phyloP scores from a whole-genome alignment of 768 basidiomycete genomes.

The Termitomyces sp. region DNA sequence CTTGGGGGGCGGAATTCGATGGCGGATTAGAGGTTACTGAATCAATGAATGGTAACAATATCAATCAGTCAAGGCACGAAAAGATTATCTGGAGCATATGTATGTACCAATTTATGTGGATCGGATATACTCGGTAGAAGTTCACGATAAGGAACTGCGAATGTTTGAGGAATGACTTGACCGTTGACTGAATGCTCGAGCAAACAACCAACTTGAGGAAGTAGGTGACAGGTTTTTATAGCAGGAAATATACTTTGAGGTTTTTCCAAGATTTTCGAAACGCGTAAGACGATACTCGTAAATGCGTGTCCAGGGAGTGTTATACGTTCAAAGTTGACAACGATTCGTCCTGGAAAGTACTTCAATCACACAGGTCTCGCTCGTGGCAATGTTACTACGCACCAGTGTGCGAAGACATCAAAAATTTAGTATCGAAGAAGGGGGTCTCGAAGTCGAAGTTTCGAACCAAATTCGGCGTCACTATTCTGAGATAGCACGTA shows the following conservation, averaged over 20 bases:
- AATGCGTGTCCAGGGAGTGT: background rate
- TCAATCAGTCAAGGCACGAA: background rate
- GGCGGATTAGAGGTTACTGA: background rate
- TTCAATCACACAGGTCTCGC: background rate
- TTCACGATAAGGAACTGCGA: background rate
- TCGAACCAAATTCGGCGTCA: background rate
- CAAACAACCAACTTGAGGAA: background rate
- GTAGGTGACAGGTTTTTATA: background rate
- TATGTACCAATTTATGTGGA: background rate
- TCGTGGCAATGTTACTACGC: background rate
- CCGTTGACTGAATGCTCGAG: background rate
- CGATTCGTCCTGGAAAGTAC: background rate
- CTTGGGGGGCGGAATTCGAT: background rate
- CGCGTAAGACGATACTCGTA: background rate
- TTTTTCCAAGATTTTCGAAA: background rate
- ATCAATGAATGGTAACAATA: background rate
- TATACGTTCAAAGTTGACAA: background rate
- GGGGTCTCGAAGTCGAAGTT: background rate
- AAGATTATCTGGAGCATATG: too few species aligned
- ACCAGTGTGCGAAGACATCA: background rate
- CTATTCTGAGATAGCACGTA: background rate
- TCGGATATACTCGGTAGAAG: background rate
- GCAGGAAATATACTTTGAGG: background rate
- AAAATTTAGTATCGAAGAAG: background rate
- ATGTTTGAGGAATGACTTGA: background rate